Evolutionary conservation across 805 yeast genomes (phyloP), one percentile per base, ranked within the genome.

Genomic region (Metschnikowia drakensbergensis): DNA sequence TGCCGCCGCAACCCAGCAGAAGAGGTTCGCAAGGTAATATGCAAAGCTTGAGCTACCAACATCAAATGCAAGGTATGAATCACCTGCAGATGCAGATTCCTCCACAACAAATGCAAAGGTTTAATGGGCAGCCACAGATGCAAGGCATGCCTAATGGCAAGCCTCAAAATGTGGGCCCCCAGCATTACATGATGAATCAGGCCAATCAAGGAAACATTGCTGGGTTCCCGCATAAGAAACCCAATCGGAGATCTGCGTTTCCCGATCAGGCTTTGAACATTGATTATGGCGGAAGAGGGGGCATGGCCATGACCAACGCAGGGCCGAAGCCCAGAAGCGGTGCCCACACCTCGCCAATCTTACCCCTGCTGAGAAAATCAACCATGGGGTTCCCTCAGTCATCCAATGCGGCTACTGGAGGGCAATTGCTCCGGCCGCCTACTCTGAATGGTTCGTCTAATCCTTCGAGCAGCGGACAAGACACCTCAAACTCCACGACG

Each of bases 211-310:
- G 42, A 22, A 45, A 42, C 6, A 44, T 40, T 11, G 39, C 48
- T 0, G 62, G 52, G 36, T 48, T 45, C 35, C 47, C 50, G 35
- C 63, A 68, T 27, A 69, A 67, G 54, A 63, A 62, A 45, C 57
- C 47, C 29, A 68, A 66, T 50, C 67, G 76, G 39, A 62, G 75
- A 29, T 69, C 75, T 0, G 67, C 60, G 6, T 65, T 63, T 52
- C 67, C 71, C 5, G 62, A 58, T 37, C 61, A 67, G 60, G 59
- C 60, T 22, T 68, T 66, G n/a, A 59, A 58, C 49, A 46, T 71
- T 17, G 77, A 72, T 57, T 63, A 69, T 62, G 76, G 76, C 10
- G 76, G 75, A n/a, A 62, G 76, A 54, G 77, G 75, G 22, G 77
- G 77, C 6, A 72, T 72, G 77, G 76, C 76, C 2, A 67, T 66